Conservation (phyloP, 2,329 filamentous ascomycete species). For the Myriosclerotinia scirpicola region DNA sequence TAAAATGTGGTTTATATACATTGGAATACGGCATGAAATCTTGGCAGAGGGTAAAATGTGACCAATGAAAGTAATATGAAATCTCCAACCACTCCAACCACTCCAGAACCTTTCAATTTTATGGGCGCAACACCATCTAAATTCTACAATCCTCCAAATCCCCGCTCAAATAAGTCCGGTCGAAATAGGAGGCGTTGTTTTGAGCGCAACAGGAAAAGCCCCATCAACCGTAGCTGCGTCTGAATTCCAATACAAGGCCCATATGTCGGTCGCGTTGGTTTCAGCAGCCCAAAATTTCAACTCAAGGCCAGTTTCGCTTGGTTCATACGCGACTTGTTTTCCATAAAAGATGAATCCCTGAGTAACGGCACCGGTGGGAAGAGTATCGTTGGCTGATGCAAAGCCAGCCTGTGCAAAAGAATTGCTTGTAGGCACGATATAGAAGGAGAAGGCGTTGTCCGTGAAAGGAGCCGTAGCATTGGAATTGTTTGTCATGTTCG, state of each 20-base stretch:
- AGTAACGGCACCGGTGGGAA: conserved; percentile 3
- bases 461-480: neutral
- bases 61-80: neutral
- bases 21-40: neutral
- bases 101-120: neutral
- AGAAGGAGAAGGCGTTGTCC: neutral
- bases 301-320: neutral
- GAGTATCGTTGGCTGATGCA: neutral
- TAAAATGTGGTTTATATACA: neutral
- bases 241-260: conserved; percentile 3
- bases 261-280: neutral
- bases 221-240: neutral
- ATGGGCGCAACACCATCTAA: neutral
- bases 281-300: conserved; percentile 2
- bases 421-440: neutral
- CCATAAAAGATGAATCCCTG: conserved; percentile 4
- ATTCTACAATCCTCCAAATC: neutral
- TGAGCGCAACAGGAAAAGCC: neutral
- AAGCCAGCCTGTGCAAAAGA: conserved; percentile 1
- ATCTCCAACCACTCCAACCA: neutral
- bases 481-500: neutral
- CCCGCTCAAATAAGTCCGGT: neutral
- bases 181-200: neutral
- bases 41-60: neutral
- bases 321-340: neutral